phyloP scores from a whole-genome alignment of 257 asterid species.

The Ajuga chamaepitys region DNA sequence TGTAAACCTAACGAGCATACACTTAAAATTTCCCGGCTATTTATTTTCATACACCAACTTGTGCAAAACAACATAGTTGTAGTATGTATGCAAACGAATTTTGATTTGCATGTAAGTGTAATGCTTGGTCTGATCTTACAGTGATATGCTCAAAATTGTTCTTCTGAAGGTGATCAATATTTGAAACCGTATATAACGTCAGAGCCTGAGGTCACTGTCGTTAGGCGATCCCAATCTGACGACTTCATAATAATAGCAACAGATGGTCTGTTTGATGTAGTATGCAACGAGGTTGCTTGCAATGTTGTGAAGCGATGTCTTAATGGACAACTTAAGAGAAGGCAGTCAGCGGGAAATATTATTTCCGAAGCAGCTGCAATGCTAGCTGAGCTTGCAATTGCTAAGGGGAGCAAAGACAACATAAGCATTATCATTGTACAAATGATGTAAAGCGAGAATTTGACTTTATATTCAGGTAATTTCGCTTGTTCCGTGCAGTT shows the following conservation, averaged over 20 bases:
- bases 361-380: constrained; percentile 34
- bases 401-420: constrained; percentile 56
- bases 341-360: neutral
- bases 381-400: constrained; percentile 47
- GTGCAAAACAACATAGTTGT: too few relatives aligned
- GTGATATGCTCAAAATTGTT: too few relatives aligned
- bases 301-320: constrained; percentile 31
- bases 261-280: constrained; percentile 63
- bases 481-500: neutral
- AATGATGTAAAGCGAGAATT: constrained; percentile 11
- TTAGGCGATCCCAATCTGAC: constrained; percentile 30
- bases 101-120: too few relatives aligned
- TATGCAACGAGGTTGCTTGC: constrained; percentile 37
- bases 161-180: constrained; percentile 41
- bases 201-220: constrained; percentile 42
- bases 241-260: constrained; percentile 51
- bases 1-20: too few relatives aligned
- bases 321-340: neutral
- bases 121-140: too few relatives aligned
- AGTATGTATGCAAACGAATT: too few relatives aligned
- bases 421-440: constrained; percentile 46
- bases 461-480: neutral
- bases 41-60: too few relatives aligned
- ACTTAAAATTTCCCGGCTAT: too few relatives aligned
- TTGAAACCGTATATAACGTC: constrained; percentile 34